A percentile compares a stretch with the other conserved stretches of the same genome.
Evolutionary conservation across 2,329 filamentous ascomycete species (phyloP).

Genomic region (Dryadomyces quercivorus): DNA sequence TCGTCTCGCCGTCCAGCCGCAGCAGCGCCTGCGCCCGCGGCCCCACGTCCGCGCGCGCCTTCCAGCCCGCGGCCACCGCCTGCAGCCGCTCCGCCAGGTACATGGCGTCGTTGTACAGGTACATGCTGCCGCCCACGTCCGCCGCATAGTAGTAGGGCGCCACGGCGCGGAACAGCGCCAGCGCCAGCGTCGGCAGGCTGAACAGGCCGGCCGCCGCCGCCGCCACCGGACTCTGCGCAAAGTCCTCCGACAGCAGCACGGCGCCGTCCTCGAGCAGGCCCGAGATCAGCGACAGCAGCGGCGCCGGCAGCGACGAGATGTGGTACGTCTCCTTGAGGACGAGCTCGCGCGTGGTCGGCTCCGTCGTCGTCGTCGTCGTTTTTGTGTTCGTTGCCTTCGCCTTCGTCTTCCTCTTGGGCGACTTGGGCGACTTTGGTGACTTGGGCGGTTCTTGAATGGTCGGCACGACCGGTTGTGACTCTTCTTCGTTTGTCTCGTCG

Average conservation of each 20-base stretch:
- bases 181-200: constrained; percentile 54
- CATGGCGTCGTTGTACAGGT: constrained; percentile 54
- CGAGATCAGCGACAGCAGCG: constrained; percentile 56
- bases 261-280: constrained; percentile 48
- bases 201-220: constrained; percentile 60
- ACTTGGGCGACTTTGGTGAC: not conserved
- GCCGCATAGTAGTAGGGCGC: constrained; percentile 62
- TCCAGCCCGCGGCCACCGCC: constrained; percentile 38
- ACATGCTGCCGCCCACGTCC: constrained; percentile 53
- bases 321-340: constrained; percentile 77
- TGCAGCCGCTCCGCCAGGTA: constrained; percentile 48
- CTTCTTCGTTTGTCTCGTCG: constrained; percentile 23
- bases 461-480: constrained; percentile 12
- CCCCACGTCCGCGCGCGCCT: constrained; percentile 37
- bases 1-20: constrained; percentile 47
- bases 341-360: constrained; percentile 44
- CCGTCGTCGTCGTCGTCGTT: not conserved
- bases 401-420: not conserved
- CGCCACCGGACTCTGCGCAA: constrained; percentile 45
- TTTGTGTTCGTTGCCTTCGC: not conserved
- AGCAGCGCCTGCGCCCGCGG: constrained; percentile 40
- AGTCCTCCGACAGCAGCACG: constrained; percentile 41
- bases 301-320: constrained; percentile 76
- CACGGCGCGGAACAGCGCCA: constrained; percentile 71
- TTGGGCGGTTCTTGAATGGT: not conserved